Evolutionary conservation across 2,329 filamentous ascomycete species (phyloP).

Genomic region (Colletotrichum sp.): DNA sequence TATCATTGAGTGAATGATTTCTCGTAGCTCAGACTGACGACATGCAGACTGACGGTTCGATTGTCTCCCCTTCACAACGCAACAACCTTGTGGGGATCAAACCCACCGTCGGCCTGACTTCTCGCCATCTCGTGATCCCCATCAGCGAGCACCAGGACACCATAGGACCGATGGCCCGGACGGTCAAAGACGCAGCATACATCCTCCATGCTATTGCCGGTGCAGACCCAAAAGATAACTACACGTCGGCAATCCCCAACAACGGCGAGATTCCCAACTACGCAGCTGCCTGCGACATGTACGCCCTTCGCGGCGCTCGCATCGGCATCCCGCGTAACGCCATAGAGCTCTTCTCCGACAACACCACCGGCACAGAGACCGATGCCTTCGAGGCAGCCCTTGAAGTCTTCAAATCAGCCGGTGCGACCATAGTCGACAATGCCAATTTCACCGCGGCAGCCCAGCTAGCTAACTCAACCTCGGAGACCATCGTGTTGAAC

Average conservation of each 20-base stretch:
- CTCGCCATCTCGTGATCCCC: constrained; percentile 66
- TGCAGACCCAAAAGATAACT: constrained; percentile 62
- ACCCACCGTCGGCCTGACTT: constrained; percentile 69
- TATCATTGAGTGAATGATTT: constrained; percentile 44
- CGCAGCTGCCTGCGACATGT: constrained; percentile 57
- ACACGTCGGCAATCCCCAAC: constrained; percentile 66
- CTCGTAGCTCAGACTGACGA: constrained; percentile 38
- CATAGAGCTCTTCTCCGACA: constrained; percentile 38
- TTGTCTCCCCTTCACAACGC: constrained; percentile 54
- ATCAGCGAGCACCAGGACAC: constrained; percentile 67
- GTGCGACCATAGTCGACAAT: constrained; percentile 65
- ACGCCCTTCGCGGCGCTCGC: constrained; percentile 58
- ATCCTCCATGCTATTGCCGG: constrained; percentile 68
- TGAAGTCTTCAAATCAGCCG: constrained; percentile 52
- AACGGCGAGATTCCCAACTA: constrained; percentile 61
- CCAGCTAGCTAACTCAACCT: constrained; percentile 27
- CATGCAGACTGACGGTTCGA: constrained; percentile 62
- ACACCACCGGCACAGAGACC: constrained; percentile 29
- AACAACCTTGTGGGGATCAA: constrained; percentile 72
- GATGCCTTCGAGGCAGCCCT: constrained; percentile 60
- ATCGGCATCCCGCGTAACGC: constrained; percentile 69
- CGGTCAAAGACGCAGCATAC: constrained; percentile 66
- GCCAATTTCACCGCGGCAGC: constrained; percentile 39
- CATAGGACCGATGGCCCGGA: constrained; percentile 66
- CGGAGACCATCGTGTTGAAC: constrained; percentile 47